These are phyloP conservation scores for Phytopythium vexans DNA, from an alignment of 352 stramenopile genomes.

Conservation along the genomic window DNA sequence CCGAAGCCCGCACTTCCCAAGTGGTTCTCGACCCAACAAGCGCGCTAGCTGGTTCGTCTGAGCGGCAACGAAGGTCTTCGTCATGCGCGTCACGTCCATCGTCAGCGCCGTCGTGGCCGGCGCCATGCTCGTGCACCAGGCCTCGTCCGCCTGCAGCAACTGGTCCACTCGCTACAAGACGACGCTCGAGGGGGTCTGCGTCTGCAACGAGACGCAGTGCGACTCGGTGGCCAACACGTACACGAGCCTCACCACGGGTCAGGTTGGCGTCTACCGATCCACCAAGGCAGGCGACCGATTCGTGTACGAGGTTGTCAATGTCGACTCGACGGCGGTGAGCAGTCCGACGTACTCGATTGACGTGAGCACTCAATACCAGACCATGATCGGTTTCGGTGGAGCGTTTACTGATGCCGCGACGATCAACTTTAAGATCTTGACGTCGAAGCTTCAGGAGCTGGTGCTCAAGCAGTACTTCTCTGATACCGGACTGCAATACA, in stretches of 20 bases:
- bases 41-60: too few species aligned
- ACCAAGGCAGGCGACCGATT: slow-evolving; percentile 50
- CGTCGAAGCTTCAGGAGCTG: slow-evolving; percentile 47
- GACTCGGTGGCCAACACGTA: slow-evolving; percentile 54
- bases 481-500: slow-evolving; percentile 74
- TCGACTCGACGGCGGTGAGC: slow-evolving; percentile 16
- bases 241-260: slow-evolving; percentile 23
- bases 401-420: slow-evolving; percentile 85
- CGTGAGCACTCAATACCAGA: slow-evolving; percentile 54
- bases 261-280: slow-evolving; percentile 46
- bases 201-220: slow-evolving; percentile 49
- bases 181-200: slow-evolving; percentile 46
- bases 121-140: slow-evolving; percentile 3
- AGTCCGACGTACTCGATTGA: slow-evolving; percentile 48
- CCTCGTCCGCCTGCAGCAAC: slow-evolving; percentile 24
- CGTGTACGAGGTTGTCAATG: slow-evolving; percentile 27
- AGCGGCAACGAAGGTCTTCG: too few species aligned
- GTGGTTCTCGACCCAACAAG: too few species aligned
- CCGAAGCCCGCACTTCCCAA: too few species aligned
- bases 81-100: slow-evolving; percentile 2
- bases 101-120: slow-evolving; percentile 1
- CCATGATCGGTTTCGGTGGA: slow-evolving; percentile 86
- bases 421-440: slow-evolving; percentile 74
- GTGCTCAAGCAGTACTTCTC: slow-evolving; percentile 74
- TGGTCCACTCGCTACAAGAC: slow-evolving; percentile 47